phyloP scores from a whole-genome alignment of 306 rosid species.

The Sicyos baderoa region DNA sequence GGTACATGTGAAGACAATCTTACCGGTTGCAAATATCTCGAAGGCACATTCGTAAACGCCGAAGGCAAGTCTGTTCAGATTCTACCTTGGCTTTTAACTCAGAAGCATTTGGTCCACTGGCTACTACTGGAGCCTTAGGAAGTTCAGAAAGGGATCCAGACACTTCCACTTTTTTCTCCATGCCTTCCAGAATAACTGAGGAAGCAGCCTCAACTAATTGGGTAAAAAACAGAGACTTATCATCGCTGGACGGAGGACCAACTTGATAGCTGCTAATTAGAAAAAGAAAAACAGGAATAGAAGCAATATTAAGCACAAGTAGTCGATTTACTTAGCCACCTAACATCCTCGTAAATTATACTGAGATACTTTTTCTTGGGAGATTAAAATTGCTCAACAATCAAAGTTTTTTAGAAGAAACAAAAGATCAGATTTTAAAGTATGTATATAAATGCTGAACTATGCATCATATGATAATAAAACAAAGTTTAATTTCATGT shows the following conservation, averaged over 20 bases:
- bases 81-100: slow-evolving; percentile 88
- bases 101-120: slow-evolving; percentile 77
- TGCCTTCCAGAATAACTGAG: slow-evolving; percentile 59
- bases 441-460: not conserved
- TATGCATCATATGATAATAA: slow-evolving; percentile 1
- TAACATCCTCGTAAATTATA: too few relatives aligned
- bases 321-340: not conserved
- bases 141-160: slow-evolving; percentile 53
- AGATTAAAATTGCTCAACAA: too few relatives aligned
- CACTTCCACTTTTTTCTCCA: slow-evolving; percentile 41
- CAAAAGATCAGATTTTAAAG: not conserved
- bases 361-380: too few relatives aligned
- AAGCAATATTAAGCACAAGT: not conserved
- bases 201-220: slow-evolving; percentile 62
- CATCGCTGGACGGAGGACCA: slow-evolving; percentile 52
- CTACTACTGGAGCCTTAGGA: slow-evolving; percentile 86
- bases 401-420: not conserved
- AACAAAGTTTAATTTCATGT: not conserved
- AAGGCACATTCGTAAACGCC: slow-evolving; percentile 95
- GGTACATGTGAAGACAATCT: slow-evolving; percentile 20
- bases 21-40: slow-evolving; percentile 97
- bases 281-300: slow-evolving; percentile 20
- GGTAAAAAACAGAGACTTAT: slow-evolving; percentile 58
- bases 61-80: slow-evolving; percentile 95
- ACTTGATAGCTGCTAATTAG: slow-evolving; percentile 54